Evolutionary conservation across 2,329 filamentous ascomycete species (phyloP), one percentile per base, ranked within the genome.

Genomic region (Nemania sp.): DNA sequence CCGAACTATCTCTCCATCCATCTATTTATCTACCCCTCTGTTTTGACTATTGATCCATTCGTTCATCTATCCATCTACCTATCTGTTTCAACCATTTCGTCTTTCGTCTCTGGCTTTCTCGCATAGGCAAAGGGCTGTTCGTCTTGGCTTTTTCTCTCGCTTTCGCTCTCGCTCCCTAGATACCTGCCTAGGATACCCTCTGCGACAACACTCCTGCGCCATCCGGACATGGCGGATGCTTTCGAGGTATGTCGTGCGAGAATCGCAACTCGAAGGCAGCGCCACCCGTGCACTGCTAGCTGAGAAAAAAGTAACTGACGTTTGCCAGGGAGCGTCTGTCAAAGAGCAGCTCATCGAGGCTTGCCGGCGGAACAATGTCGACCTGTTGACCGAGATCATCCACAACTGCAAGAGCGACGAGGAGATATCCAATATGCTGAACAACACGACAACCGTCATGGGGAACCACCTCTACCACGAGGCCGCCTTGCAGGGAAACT

Each of bases 381-480:
- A 94, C 55, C 87, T 98, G 62, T 86, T 98, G 58, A 79, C 85
- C 69, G 89, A 95, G 70, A 84, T 93, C 59, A 82, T 97, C 67
- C 78, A 83, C 43, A 78, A 79, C 66, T 79, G 85, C 72, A 84
- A 84, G 66, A 77, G 79, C 60, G 86, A 88, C 56, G 82, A 86
- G 60, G 82, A 90, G 70, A 86, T 91, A 62, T 87, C 92, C 35
- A 76, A 84, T 52, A 87, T 96, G 67, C 87, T 99, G 74, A 99
- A 99, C 81, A 84, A 86, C 49, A 91, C 93, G 52, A 90, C 86
- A 47, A 92, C 95, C 70, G 87, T 92, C 11, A 83, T 97, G 78
- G 95, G 95, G 53, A 93, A 94, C 77, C 87, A 94, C 73, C 87
- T 93, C 34, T 87, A 97, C 74, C 95, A 98, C 77, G 87, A 97